Conservation (phyloP, 352 stramenopile genomes). For the Pythium diclinum region DNA sequence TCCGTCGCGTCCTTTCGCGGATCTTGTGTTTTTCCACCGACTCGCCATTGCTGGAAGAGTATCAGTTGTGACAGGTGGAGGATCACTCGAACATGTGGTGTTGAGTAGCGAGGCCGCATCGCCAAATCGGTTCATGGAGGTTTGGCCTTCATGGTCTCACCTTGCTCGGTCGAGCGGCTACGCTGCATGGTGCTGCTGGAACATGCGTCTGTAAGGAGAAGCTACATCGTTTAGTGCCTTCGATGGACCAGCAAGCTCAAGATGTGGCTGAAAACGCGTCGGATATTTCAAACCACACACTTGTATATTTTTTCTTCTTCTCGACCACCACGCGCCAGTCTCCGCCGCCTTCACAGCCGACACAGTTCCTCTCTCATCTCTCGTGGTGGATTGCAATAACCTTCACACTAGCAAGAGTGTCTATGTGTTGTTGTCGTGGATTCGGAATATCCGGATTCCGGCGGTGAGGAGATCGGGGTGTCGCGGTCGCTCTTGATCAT, state of each 20-base stretch:
- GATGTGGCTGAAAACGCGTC: background rate
- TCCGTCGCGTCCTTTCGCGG: slow-evolving; percentile 17
- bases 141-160: background rate
- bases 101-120: background rate
- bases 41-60: background rate
- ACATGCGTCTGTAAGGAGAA: no score
- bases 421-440: no score
- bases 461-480: slow-evolving; percentile 2
- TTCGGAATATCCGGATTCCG: slow-evolving; percentile 11
- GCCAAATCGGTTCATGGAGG: slow-evolving; percentile 1
- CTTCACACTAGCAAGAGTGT: background rate
- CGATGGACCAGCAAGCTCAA: background rate
- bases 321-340: background rate
- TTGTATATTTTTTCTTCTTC: background rate
- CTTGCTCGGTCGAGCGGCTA: no score
- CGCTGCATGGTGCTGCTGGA: background rate
- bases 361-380: background rate
- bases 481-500: slow-evolving; percentile 1
- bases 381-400: no score
- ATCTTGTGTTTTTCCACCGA: background rate
- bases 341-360: background rate
- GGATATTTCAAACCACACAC: slow-evolving; percentile 7
- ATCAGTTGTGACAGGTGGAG: background rate
- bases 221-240: no score
- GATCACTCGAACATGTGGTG: no score